phyloP scores from a whole-genome alignment of 345 rosid species.

The Salix suchowensis region DNA sequence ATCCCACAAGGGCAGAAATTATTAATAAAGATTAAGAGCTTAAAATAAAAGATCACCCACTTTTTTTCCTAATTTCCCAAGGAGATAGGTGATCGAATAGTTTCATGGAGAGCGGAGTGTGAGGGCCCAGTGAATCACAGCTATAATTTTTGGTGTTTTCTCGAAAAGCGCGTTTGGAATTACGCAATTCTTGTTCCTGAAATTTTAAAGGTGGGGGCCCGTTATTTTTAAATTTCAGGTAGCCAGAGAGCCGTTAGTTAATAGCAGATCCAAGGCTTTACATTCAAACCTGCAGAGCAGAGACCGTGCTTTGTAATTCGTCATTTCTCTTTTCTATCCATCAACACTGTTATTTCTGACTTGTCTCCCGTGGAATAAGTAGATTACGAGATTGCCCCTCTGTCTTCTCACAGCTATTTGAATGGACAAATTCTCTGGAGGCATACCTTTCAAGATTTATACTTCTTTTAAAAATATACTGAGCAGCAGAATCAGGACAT shows the following conservation, averaged over 20 bases:
- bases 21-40: background rate
- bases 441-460: too few species aligned
- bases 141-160: conserved; percentile 3
- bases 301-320: conserved; percentile 1
- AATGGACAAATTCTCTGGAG: too few species aligned
- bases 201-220: background rate
- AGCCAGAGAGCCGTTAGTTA: conserved; percentile 28
- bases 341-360: background rate
- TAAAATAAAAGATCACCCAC: background rate
- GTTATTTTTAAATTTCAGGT: conserved; percentile 15
- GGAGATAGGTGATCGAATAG: background rate
- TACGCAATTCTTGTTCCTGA: background rate
- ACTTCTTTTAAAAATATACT: too few species aligned
- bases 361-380: background rate
- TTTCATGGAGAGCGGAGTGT: conserved; percentile 13
- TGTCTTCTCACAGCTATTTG: background rate
- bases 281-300: conserved; percentile 22
- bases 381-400: conserved; percentile 13
- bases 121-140: conserved; percentile 18
- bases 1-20: background rate
- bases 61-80: background rate
- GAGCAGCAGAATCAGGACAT: too few species aligned
- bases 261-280: conserved; percentile 22
- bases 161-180: conserved; percentile 34
- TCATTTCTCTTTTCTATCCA: background rate